Evolutionary conservation across 2,329 filamentous ascomycete genomes (phyloP).

Genomic region (Mycocentrospora acerina): DNA sequence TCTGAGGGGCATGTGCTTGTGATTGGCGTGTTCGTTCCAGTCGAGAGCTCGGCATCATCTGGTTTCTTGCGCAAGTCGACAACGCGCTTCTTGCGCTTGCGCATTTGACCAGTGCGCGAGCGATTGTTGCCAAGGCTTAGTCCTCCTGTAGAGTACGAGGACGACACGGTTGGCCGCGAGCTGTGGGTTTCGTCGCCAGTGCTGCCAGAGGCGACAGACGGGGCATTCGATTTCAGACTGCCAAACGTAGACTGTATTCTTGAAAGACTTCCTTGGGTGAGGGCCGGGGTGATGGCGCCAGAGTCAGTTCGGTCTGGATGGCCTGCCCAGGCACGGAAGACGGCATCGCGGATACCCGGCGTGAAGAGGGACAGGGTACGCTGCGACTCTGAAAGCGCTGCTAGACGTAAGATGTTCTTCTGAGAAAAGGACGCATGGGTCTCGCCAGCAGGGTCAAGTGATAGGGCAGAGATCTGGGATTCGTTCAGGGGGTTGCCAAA

Average conservation of each 20-base stretch:
- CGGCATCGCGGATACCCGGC: conserved; percentile 82
- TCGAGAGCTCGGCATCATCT: conserved; percentile 50
- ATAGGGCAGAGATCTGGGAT: conserved; percentile 72
- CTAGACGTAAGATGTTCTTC: conserved; percentile 84
- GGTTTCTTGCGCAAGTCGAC: conserved; percentile 74
- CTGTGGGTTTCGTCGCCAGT: conserved; percentile 54
- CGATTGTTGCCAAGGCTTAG: conserved; percentile 64
- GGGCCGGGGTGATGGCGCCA: conserved; percentile 43
- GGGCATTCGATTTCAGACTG: conserved; percentile 50
- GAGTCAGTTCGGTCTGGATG: conserved; percentile 69
- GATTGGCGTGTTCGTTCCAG: conserved; percentile 52
- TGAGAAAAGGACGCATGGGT: conserved; percentile 90
- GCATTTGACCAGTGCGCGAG: conserved; percentile 61
- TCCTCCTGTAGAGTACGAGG: conserved; percentile 60
- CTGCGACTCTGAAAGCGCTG: conserved; percentile 82
- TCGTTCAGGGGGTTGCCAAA: conserved; percentile 76
- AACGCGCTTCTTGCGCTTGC: conserved; percentile 81
- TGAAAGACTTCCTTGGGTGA: conserved; percentile 48
- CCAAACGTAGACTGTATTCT: conserved; percentile 48
- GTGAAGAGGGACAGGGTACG: conserved; percentile 90
- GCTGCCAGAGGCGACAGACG: conserved; percentile 39
- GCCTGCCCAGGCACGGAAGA: conserved; percentile 90
- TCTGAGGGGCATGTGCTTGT: conserved; percentile 60
- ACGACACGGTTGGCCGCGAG: conserved; percentile 68
- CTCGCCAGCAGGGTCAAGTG: conserved; percentile 77